These are phyloP conservation scores for Boletellus sp. DNA, from an alignment of 768 basidiomycete genomes.

Conservation along the genomic window DNA sequence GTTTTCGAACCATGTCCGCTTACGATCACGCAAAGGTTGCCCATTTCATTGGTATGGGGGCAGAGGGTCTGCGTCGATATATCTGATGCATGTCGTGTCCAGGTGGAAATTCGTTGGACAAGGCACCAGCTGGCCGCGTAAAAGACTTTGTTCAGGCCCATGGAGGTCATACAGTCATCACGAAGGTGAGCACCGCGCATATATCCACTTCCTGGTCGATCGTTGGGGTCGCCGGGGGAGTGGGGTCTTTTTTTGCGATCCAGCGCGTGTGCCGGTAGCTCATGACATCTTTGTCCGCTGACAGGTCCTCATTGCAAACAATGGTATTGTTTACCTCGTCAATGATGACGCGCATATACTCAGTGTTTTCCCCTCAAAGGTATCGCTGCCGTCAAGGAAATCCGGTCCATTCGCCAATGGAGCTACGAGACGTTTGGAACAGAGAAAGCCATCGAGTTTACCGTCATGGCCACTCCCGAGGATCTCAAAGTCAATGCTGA, in stretches of 20 bases:
- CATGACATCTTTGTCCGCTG: neutral
- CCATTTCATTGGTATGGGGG: constrained; percentile 56
- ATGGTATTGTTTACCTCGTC: constrained; percentile 51
- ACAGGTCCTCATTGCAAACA: constrained; percentile 97
- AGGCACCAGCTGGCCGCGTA: constrained; percentile 72
- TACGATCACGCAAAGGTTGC: constrained; percentile 59
- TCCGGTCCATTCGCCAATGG: constrained; percentile 98
- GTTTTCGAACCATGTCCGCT: constrained; percentile 25
- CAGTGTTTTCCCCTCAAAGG: constrained; percentile 43
- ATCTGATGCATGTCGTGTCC: constrained; percentile 9
- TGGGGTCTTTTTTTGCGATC: neutral
- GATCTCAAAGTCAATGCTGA: constrained; percentile 98
- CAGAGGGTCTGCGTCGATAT: constrained; percentile 4
- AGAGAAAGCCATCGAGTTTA: constrained; percentile 96
- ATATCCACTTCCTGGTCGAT: constrained; percentile 12
- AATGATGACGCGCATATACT: constrained; percentile 19
- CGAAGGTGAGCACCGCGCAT: constrained; percentile 62
- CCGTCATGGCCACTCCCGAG: constrained; percentile 99
- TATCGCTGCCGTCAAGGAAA: constrained; percentile 99
- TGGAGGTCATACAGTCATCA: constrained; percentile 98
- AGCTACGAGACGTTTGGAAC: constrained; percentile 98
- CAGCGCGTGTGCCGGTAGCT: neutral
- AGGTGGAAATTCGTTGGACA: constrained; percentile 94
- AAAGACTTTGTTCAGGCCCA: constrained; percentile 87
- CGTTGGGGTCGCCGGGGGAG: neutral